These are phyloP conservation scores for Solanum hybrid DNA, from an alignment of 305 asterid species.

Conservation along the genomic window DNA sequence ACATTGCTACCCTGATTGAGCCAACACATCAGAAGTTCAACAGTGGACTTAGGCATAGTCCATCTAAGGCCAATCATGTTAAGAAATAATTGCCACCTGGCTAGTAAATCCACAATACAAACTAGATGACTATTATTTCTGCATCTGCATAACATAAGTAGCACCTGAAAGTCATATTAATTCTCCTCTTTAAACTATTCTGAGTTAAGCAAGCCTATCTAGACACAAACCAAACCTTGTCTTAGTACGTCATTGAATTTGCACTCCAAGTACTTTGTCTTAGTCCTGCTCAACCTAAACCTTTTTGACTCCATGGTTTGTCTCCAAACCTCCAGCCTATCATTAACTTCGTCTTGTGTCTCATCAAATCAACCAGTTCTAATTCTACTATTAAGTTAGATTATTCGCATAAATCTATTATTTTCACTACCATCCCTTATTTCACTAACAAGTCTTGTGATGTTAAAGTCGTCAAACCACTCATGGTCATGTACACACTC, in stretches of 20 bases:
- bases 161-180: background rate
- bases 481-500: background rate
- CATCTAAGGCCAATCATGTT: background rate
- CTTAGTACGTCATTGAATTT: background rate
- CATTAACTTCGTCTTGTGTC: background rate
- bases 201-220: background rate
- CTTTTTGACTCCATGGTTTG: background rate
- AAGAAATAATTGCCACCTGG: background rate
- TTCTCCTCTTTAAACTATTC: background rate
- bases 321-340: background rate
- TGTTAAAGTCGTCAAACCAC: background rate
- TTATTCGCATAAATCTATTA: background rate
- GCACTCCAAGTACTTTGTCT: background rate
- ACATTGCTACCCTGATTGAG: background rate
- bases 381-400: background rate
- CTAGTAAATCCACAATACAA: background rate
- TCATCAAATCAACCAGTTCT: background rate
- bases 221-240: background rate
- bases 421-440: background rate
- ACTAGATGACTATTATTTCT: background rate
- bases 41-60: background rate
- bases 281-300: background rate
- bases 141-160: background rate
- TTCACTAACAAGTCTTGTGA: background rate
- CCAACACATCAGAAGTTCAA: background rate